These are phyloP conservation scores for Eimeria acervulina DNA, from an alignment of 169 alveolate species.

Conservation along the genomic window DNA sequence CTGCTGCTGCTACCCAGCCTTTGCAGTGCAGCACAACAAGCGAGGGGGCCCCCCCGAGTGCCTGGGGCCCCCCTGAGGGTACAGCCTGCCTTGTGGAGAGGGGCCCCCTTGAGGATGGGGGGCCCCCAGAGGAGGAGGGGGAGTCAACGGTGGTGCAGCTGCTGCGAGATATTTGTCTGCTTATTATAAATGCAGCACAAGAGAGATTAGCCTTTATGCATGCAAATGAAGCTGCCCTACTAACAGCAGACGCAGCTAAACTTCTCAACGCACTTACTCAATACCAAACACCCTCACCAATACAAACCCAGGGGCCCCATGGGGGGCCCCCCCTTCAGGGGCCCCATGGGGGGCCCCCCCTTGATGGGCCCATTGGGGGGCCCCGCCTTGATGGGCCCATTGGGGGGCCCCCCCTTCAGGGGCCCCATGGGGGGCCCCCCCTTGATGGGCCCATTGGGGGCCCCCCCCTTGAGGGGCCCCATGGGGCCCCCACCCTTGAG, in stretches of 20 bases:
- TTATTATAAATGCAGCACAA: background rate
- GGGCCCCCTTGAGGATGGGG: no score
- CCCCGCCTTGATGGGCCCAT: no score
- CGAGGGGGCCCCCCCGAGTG: background rate
- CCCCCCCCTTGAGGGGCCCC: no score
- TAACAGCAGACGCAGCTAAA: background rate
- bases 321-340: no score
- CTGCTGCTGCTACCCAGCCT: background rate
- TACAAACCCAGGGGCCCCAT: background rate
- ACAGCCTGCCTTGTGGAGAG: no score
- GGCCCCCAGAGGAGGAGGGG: background rate
- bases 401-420: background rate
- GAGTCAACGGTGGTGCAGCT: background rate
- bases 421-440: background rate
- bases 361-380: background rate
- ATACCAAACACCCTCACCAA: no score
- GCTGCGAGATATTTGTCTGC: background rate
- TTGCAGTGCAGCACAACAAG: background rate
- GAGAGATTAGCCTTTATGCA: background rate
- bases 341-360: no score
- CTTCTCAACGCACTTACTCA: background rate
- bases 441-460: no score
- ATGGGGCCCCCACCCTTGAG: background rate
- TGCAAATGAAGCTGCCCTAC: slow-evolving; percentile 10
- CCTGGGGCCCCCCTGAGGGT: background rate